Conservation (phyloP, 352 stramenopile genomes). For the Globisporangium paddicum region DNA sequence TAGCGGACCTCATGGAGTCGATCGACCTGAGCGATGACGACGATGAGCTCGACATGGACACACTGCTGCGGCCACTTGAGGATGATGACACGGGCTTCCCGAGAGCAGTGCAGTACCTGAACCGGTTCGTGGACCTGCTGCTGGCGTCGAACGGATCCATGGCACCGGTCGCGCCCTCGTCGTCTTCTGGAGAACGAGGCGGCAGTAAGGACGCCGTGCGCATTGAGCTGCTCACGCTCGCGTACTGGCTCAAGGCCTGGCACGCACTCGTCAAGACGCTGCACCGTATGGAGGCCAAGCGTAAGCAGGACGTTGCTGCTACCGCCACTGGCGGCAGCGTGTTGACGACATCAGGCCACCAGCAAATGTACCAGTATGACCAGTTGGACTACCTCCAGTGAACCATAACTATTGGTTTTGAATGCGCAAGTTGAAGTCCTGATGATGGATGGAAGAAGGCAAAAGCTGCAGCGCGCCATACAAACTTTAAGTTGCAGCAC, state of each 20-base stretch:
- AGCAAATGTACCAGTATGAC: slow-evolving; percentile 16
- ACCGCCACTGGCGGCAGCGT: slow-evolving; percentile 1
- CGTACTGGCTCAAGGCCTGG: slow-evolving; percentile 65
- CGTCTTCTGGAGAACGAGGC: slow-evolving; percentile 1
- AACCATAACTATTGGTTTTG: background rate
- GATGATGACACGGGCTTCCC: slow-evolving; percentile 58
- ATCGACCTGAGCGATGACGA: slow-evolving; percentile 28
- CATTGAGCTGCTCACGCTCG: slow-evolving; percentile 46
- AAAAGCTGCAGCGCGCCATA: background rate
- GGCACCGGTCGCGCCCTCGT: slow-evolving; percentile 1
- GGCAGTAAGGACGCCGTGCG: slow-evolving; percentile 28
- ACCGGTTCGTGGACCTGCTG: slow-evolving; percentile 56
- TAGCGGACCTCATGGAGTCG: slow-evolving; percentile 38
- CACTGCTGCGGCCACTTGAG: slow-evolving; percentile 36
- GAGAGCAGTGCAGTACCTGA: slow-evolving; percentile 49
- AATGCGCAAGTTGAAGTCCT: background rate
- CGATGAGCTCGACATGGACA: slow-evolving; percentile 19
- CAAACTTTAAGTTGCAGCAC: background rate
- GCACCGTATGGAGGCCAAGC: slow-evolving; percentile 47
- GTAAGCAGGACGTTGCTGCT: slow-evolving; percentile 26
- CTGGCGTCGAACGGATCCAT: slow-evolving; percentile 22
- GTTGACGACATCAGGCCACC: slow-evolving; percentile 1
- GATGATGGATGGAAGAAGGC: background rate
- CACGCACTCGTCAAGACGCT: slow-evolving; percentile 52
- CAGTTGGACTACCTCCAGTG: slow-evolving; percentile 7